Conservation (phyloP, 208 protist genomes). For the Crithidia fasciculata region DNA sequence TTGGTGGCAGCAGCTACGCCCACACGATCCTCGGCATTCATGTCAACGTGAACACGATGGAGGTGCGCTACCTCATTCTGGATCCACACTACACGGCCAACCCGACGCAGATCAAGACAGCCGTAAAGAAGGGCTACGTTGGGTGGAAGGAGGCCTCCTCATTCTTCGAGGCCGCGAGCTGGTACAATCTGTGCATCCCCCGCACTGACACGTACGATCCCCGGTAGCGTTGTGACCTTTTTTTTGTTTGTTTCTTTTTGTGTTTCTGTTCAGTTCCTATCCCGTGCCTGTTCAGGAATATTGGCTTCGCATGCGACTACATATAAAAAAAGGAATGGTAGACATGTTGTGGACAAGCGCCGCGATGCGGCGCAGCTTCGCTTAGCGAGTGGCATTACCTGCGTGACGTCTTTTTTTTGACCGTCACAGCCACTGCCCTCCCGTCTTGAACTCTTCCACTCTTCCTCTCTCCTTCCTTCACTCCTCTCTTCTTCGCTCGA, state of each 20-base stretch:
- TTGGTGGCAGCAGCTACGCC: slow-evolving; percentile 95
- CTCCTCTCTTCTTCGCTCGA: too few species aligned
- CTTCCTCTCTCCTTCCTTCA: too few species aligned
- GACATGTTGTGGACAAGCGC: too few species aligned
- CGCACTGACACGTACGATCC: slow-evolving; percentile 64
- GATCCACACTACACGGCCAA: slow-evolving; percentile 95
- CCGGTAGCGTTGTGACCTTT: slow-evolving; percentile 33
- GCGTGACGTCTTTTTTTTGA: too few species aligned
- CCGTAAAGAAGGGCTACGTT: slow-evolving; percentile 88
- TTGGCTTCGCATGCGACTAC: too few species aligned
- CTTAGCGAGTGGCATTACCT: too few species aligned
- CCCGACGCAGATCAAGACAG: slow-evolving; percentile 72
- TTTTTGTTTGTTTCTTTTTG: slow-evolving; percentile 16
- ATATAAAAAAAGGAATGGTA: too few species aligned
- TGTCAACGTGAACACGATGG: slow-evolving; percentile 82
- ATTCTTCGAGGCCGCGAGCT: slow-evolving; percentile 86
- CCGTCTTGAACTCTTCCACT: too few species aligned
- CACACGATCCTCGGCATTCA: slow-evolving; percentile 95
- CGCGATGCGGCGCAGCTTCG: too few species aligned
- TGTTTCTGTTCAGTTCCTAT: too few species aligned
- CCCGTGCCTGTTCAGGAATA: too few species aligned
- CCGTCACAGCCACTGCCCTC: too few species aligned
- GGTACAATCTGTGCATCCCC: slow-evolving; percentile 96
- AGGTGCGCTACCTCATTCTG: slow-evolving; percentile 87
- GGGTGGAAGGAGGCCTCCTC: slow-evolving; percentile 86